phyloP scores from a whole-genome alignment of 495 filamentous ascomycete species.

The Jackrogersella multiformis region DNA sequence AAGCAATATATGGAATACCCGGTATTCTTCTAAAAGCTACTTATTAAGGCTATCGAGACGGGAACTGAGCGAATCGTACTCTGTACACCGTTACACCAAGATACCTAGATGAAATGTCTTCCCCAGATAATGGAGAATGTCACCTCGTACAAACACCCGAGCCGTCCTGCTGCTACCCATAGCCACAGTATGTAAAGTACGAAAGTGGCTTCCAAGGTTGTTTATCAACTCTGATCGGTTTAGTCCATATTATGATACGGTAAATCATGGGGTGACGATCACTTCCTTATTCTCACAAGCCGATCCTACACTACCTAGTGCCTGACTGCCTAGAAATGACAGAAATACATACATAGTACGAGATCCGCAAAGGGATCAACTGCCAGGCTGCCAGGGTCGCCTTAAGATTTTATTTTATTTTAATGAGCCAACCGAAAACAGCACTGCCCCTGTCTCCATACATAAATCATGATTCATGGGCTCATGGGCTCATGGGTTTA shows the following conservation, averaged over 20 bases:
- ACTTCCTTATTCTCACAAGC: conserved; percentile 20
- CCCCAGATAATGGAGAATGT: conserved; percentile 23
- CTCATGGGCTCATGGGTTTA: too few species aligned
- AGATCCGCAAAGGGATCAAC: conserved; percentile 29
- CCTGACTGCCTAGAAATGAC: background rate
- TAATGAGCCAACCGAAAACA: conserved; percentile 34
- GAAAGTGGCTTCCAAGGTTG: background rate
- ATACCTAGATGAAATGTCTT: conserved; percentile 24
- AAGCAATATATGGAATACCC: conserved; percentile 22
- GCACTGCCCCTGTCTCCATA: conserved; percentile 9
- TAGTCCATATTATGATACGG: conserved; percentile 35
- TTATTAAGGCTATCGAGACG: conserved; percentile 6
- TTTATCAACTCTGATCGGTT: conserved; percentile 22
- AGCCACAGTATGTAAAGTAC: too few species aligned
- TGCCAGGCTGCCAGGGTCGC: conserved; percentile 18
- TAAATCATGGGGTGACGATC: conserved; percentile 38
- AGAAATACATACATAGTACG: conserved; percentile 4
- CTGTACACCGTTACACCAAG: conserved; percentile 23
- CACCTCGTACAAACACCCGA: conserved; percentile 19
- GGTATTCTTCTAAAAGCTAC: conserved; percentile 11
- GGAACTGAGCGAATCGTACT: background rate
- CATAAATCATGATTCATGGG: conserved; percentile 8
- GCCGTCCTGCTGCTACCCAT: background rate
- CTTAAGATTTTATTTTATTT: conserved; percentile 17
- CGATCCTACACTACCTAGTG: conserved; percentile 19